A percentile compares a stretch with the other conserved stretches of the same genome.
These are phyloP conservation scores for Physcia stellaris DNA, from an alignment of 495 filamentous ascomycete genomes.

Conservation along the genomic window DNA sequence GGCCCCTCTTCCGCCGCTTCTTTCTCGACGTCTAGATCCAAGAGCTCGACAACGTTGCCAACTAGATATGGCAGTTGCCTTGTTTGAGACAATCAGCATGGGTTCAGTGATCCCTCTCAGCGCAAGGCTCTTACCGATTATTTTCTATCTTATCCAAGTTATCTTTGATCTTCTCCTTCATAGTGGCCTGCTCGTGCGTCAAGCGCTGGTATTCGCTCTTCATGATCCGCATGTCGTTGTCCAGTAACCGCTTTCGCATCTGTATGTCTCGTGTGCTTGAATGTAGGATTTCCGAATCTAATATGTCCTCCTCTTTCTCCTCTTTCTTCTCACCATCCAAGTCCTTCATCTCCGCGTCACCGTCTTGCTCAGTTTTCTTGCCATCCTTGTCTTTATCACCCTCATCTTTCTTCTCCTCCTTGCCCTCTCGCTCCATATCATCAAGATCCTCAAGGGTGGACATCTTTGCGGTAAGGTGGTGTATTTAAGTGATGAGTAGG, in stretches of 20 bases:
- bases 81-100: slow-evolving; percentile 8
- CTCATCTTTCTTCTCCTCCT: slow-evolving; percentile 57
- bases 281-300: slow-evolving; percentile 82
- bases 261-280: slow-evolving; percentile 88
- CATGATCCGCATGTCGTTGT: slow-evolving; percentile 97
- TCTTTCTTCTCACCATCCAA: slow-evolving; percentile 55
- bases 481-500: too few species aligned
- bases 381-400: slow-evolving; percentile 31
- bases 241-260: slow-evolving; percentile 70
- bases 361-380: slow-evolving; percentile 47
- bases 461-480: slow-evolving; percentile 43
- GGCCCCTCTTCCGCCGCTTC: slow-evolving; percentile 95
- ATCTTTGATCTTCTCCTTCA: slow-evolving; percentile 98
- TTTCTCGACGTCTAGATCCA: slow-evolving; percentile 91
- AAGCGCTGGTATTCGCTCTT: slow-evolving; percentile 91
- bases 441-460: slow-evolving; percentile 80
- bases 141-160: slow-evolving; percentile 98
- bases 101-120: background rate
- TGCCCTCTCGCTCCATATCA: slow-evolving; percentile 60
- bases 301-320: slow-evolving; percentile 57
- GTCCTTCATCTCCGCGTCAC: slow-evolving; percentile 84
- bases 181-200: slow-evolving; percentile 84
- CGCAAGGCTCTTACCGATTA: slow-evolving; percentile 53
- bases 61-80: slow-evolving; percentile 98
- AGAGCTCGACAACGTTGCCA: slow-evolving; percentile 91